These are phyloP conservation scores for Maudiozyma pseudohumilis DNA, from an alignment of 805 yeast genomes.

Conservation along the genomic window DNA sequence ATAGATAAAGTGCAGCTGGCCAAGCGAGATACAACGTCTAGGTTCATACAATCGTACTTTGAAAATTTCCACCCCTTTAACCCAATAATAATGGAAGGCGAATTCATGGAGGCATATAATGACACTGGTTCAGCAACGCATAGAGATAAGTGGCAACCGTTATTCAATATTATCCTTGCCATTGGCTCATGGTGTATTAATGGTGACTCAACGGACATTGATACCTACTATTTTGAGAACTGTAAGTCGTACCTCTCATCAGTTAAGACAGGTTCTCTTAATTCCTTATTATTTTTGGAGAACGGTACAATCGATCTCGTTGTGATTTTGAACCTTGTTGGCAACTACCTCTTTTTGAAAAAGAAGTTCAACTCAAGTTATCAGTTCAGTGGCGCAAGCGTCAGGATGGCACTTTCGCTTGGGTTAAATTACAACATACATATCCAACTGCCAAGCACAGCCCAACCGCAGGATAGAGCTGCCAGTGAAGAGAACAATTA, in stretches of 20 bases:
- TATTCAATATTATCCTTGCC: slow-evolving; percentile 49
- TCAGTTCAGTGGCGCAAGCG: slow-evolving; percentile 55
- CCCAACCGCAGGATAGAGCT: not conserved
- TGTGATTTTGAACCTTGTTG: slow-evolving; percentile 42
- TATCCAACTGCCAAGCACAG: slow-evolving; percentile 32
- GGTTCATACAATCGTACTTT: slow-evolving; percentile 43
- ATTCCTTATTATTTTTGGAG: slow-evolving; percentile 37
- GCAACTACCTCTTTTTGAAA: slow-evolving; percentile 54
- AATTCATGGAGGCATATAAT: slow-evolving; percentile 37
- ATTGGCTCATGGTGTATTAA: slow-evolving; percentile 61
- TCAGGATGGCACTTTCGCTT: slow-evolving; percentile 55
- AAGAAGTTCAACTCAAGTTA: slow-evolving; percentile 61
- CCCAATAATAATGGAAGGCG: slow-evolving; percentile 49
- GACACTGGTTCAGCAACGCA: slow-evolving; percentile 16
- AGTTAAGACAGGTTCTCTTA: not conserved
- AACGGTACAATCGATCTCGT: slow-evolving; percentile 48
- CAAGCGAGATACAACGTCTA: slow-evolving; percentile 12
- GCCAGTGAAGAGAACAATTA: slow-evolving; percentile 6
- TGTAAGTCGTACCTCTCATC: slow-evolving; percentile 32
- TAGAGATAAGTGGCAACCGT: slow-evolving; percentile 39
- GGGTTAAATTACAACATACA: slow-evolving; percentile 37
- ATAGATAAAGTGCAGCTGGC: slow-evolving; percentile 2
- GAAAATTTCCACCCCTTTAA: slow-evolving; percentile 49
- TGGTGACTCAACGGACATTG: slow-evolving; percentile 42
- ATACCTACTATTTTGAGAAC: slow-evolving; percentile 45